Percentiles rank a stretch among this genome's conserved stretches.
Conservation (phyloP, 2,329 filamentous ascomycete species). For the Colletotrichum melonis region DNA sequence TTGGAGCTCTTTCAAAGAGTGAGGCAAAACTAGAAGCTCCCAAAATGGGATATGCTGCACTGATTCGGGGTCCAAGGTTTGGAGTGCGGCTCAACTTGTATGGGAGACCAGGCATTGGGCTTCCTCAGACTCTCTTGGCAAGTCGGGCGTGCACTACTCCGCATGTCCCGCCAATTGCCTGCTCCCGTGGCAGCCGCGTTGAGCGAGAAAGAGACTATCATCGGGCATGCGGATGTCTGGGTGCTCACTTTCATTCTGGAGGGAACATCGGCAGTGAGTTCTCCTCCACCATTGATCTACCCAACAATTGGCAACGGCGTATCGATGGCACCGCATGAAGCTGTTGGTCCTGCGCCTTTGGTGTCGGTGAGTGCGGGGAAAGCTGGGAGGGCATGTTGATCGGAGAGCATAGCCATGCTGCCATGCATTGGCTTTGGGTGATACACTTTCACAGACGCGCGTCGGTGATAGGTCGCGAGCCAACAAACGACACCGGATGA, state of each 20-base stretch:
- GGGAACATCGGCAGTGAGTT: conserved; percentile 22
- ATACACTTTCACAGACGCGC: conserved; percentile 25
- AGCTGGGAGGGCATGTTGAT: conserved; percentile 33
- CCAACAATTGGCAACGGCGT: not conserved
- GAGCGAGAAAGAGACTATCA: not conserved
- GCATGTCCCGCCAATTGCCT: not conserved
- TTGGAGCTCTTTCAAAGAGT: not conserved
- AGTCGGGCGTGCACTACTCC: not conserved
- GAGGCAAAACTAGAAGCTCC: conserved; percentile 19
- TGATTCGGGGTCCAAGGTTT: not conserved
- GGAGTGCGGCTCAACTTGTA: conserved; percentile 14
- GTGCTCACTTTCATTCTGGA: not conserved
- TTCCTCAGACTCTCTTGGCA: not conserved
- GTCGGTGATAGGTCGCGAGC: conserved; percentile 31
- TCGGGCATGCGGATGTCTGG: conserved; percentile 27
- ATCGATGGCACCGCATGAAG: conserved; percentile 16
- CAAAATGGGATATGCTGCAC: conserved; percentile 1
- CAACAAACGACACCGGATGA: conserved; percentile 27
- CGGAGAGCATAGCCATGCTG: conserved; percentile 29
- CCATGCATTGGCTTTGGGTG: conserved; percentile 22
- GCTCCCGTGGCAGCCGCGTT: not conserved
- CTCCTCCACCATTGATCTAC: not conserved
- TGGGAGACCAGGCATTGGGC: not conserved
- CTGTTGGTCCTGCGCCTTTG: not conserved
- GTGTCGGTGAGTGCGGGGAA: conserved; percentile 26